phyloP scores from a whole-genome alignment of 164 flowering plant genomes.

The Liriodendron chinense region DNA sequence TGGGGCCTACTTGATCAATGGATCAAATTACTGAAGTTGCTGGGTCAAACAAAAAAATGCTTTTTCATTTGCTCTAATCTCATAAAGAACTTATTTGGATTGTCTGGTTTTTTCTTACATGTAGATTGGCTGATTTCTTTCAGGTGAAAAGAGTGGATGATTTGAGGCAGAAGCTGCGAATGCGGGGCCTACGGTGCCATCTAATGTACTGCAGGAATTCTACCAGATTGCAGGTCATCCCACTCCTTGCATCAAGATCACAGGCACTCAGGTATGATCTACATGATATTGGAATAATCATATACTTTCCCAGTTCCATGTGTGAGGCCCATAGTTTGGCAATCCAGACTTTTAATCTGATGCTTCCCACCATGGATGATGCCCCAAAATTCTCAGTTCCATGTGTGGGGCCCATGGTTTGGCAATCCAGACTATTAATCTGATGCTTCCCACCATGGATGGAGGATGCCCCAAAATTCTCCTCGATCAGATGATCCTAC shows the following conservation, averaged over 20 bases:
- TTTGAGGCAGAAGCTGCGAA: slow-evolving; percentile 85
- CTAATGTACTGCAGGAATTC: slow-evolving; percentile 88
- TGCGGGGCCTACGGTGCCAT: slow-evolving; percentile 95
- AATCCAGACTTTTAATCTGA: too few relatives aligned
- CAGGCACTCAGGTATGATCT: slow-evolving; percentile 80
- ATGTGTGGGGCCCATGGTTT: too few relatives aligned
- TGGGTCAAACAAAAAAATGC: background rate
- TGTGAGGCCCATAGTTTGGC: too few relatives aligned
- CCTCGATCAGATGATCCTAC: too few relatives aligned
- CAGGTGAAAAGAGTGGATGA: slow-evolving; percentile 83
- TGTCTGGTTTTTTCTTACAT: background rate
- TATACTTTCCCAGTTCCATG: background rate
- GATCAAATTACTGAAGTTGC: background rate
- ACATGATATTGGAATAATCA: background rate
- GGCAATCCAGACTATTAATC: too few relatives aligned
- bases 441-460: too few relatives aligned
- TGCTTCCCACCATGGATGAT: too few relatives aligned
- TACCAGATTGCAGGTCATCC: slow-evolving; percentile 77
- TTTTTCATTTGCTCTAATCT: too few relatives aligned
- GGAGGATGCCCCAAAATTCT: too few relatives aligned
- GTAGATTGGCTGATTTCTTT: slow-evolving; percentile 10
- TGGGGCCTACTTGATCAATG: background rate
- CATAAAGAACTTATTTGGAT: background rate
- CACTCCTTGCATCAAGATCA: slow-evolving; percentile 90
- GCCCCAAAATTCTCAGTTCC: too few relatives aligned